A percentile compares a stretch with the other conserved stretches of the same genome.
phyloP scores from a whole-genome alignment of 495 filamentous ascomycete species.

The Lasiosphaeria ovina region DNA sequence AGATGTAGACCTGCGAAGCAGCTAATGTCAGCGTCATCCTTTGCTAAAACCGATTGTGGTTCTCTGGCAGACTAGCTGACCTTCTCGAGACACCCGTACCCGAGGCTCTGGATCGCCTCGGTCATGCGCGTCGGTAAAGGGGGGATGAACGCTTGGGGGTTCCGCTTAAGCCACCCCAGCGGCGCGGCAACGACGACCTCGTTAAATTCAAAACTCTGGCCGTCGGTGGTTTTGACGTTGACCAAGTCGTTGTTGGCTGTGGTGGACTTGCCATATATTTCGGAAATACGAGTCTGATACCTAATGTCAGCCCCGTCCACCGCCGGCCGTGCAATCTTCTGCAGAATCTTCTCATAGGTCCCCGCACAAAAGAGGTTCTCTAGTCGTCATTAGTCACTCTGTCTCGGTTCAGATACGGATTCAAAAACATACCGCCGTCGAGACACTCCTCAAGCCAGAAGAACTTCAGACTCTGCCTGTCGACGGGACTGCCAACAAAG shows the following conservation, averaged over 20 bases:
- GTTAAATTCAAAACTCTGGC: conserved; percentile 62
- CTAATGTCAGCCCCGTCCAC: conserved; percentile 61
- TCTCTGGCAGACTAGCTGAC: conserved; percentile 28
- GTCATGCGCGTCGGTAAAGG: conserved; percentile 61
- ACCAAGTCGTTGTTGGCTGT: conserved; percentile 37
- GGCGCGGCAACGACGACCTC: conserved; percentile 83
- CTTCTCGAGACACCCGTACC: conserved; percentile 90
- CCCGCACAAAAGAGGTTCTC: conserved; percentile 87
- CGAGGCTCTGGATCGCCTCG: conserved; percentile 72
- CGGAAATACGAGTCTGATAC: conserved; percentile 43
- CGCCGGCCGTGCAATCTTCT: conserved; percentile 62
- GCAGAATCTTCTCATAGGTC: conserved; percentile 77
- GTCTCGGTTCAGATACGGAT: conserved; percentile 3
- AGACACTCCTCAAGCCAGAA: conserved; percentile 95
- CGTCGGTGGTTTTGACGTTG: conserved; percentile 54
- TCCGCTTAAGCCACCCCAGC: conserved; percentile 84
- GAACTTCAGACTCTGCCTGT: conserved; percentile 81
- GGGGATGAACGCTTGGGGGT: conserved; percentile 68
- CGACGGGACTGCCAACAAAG: conserved; percentile 77
- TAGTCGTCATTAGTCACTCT: conserved; percentile 28
- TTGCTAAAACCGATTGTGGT: too few relatives aligned
- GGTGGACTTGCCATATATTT: conserved; percentile 48
- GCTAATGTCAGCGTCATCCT: too few relatives aligned
- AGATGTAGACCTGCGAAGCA: conserved; percentile 68
- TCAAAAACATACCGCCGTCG: conserved; percentile 68